phyloP scores from a whole-genome alignment of 2,329 filamentous ascomycete genomes.

The Coniochaeta prunicola region DNA sequence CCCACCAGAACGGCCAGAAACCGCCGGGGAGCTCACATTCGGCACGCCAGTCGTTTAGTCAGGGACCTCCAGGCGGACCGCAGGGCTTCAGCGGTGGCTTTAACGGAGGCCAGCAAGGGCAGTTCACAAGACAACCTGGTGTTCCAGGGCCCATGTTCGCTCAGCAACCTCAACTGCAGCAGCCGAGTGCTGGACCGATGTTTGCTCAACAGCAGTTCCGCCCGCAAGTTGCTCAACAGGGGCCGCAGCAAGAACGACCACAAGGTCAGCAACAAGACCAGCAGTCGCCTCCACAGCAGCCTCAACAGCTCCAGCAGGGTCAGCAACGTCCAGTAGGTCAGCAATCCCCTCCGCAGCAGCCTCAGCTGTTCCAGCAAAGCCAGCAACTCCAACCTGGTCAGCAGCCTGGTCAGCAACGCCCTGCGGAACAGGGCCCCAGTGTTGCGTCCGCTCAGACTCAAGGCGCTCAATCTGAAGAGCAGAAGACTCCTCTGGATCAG shows the following conservation, averaged over 20 bases:
- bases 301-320: neutral
- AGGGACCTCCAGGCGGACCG: conserved; percentile 1
- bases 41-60: conserved; percentile 9
- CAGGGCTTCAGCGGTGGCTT: neutral
- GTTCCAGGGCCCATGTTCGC: neutral
- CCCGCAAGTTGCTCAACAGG: neutral
- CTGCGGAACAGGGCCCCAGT: neutral
- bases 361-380: conserved; percentile 1
- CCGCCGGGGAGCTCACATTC: conserved; percentile 14
- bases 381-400: neutral
- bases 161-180: neutral
- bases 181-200: neutral
- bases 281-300: neutral
- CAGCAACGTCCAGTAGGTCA: neutral
- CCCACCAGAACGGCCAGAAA: conserved; percentile 9
- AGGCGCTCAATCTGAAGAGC: neutral
- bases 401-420: neutral
- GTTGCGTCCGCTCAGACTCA: neutral
- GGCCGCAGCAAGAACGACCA: neutral
- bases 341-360: neutral
- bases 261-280: neutral
- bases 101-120: neutral
- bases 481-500: neutral
- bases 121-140: neutral
- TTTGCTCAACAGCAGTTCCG: neutral